Evolutionary conservation across 768 basidiomycete genomes (phyloP).

Genomic region (Boletales sp.): DNA sequence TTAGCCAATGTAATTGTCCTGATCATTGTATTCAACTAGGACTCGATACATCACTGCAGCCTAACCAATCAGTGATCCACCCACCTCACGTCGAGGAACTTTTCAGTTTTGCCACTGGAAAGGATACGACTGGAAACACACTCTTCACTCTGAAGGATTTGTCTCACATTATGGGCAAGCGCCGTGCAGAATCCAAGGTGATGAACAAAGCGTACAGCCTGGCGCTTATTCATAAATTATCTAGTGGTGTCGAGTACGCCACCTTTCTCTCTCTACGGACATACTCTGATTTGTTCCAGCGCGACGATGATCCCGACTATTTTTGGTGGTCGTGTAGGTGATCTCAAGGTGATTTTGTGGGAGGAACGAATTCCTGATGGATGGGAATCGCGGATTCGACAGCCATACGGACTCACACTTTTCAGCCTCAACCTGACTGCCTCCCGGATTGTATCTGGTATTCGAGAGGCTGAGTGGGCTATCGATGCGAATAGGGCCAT

Average conservation of each 20-base stretch:
- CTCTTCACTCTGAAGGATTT: slow-evolving; percentile 57
- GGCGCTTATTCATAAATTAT: slow-evolving; percentile 49
- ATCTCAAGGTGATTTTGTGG: slow-evolving; percentile 51
- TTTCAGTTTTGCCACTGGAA: slow-evolving; percentile 56
- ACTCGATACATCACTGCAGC: slow-evolving; percentile 43
- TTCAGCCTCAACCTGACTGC: slow-evolving; percentile 44
- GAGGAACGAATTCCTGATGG: slow-evolving; percentile 70
- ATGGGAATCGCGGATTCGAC: slow-evolving; percentile 61
- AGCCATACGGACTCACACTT: slow-evolving; percentile 58
- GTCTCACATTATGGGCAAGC: slow-evolving; percentile 52
- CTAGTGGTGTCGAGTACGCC: slow-evolving; percentile 67
- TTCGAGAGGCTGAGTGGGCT: slow-evolving; percentile 19
- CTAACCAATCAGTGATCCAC: slow-evolving; percentile 53
- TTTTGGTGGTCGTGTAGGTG: slow-evolving; percentile 59
- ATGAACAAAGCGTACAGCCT: slow-evolving; percentile 58
- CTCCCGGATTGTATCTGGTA: slow-evolving; percentile 7
- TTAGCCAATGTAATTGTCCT: background rate
- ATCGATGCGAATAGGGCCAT: background rate
- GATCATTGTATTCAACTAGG: slow-evolving; percentile 42
- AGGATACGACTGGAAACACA: slow-evolving; percentile 42
- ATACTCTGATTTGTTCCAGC: slow-evolving; percentile 30
- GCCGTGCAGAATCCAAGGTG: slow-evolving; percentile 52
- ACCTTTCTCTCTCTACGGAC: background rate
- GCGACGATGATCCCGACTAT: slow-evolving; percentile 59
- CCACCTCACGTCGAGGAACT: slow-evolving; percentile 53